Conservation (phyloP, 2,329 filamentous ascomycete genomes). For the Neopestalotiopsis rosae region DNA sequence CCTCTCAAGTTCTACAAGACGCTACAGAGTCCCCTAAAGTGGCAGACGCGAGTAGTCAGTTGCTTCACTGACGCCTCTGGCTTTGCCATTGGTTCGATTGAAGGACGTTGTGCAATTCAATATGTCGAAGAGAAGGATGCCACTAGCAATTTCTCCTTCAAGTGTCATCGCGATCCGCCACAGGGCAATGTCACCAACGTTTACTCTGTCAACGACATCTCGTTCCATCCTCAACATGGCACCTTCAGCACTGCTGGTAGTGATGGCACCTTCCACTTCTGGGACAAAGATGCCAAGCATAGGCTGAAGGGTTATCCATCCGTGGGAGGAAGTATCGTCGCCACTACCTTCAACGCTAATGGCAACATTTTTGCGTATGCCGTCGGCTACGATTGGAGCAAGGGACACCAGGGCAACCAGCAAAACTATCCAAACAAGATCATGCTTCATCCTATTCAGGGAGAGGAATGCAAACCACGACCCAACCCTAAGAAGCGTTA, state of each 20-base stretch:
- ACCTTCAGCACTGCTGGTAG: conserved; percentile 98
- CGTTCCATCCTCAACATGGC: conserved; percentile 94
- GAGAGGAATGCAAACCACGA: conserved; percentile 67
- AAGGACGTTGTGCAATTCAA: conserved; percentile 95
- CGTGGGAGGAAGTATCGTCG: conserved; percentile 84
- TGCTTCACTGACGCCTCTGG: conserved; percentile 92
- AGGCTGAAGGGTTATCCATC: conserved; percentile 86
- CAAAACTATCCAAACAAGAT: conserved; percentile 78
- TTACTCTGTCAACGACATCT: conserved; percentile 95
- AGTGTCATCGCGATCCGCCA: conserved; percentile 89
- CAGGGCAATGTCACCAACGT: conserved; percentile 82
- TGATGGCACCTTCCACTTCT: conserved; percentile 96
- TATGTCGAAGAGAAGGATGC: conserved; percentile 97
- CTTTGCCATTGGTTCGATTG: conserved; percentile 95
- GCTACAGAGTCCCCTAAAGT: conserved; percentile 93
- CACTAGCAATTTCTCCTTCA: conserved; percentile 96
- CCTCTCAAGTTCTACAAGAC: conserved; percentile 95
- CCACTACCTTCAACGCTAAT: conserved; percentile 87
- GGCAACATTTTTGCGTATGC: conserved; percentile 89
- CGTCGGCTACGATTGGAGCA: conserved; percentile 97
- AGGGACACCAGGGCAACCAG: conserved; percentile 88
- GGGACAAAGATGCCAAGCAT: conserved; percentile 93
- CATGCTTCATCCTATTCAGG: conserved; percentile 78
- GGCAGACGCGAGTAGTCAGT: conserved; percentile 94
- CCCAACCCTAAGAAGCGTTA: conserved; percentile 65